Base-by-base conservation (phyloP, 1,284 basidiomycete genomes). In the Grifola frondosa region DNA sequence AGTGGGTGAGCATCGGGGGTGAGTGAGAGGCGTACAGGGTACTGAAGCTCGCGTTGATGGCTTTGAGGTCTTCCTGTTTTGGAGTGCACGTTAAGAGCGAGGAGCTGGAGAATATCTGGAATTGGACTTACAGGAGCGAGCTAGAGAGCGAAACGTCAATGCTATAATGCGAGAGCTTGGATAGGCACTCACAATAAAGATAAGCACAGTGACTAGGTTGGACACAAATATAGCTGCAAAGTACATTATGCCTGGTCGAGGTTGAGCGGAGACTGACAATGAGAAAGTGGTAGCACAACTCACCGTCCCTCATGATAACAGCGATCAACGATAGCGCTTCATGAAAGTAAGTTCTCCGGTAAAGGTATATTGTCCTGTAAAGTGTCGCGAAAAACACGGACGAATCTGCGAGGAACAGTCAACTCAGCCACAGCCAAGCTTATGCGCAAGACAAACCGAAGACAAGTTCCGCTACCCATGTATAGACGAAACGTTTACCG, bases 1-100 rank as follows among this genome's bases (percentile, higher is more conserved):
- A 2, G 7, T 33, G 6, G 22, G 26, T n/a, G 24, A 36, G 17
- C 22, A 37, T 11, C 16, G 19, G n/a, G 13, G 16, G 30, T 17
- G 11, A 6, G 4, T 7, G 20, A 23, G 19, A 7, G 17, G 16
- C 54, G 6, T 35, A 56, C 56, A 58, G 30, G 11, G 54, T 60
- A 39, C 58, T 58, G 49, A 60, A 60, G 22, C 54, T 57, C 3
- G 58, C 58, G 32, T 58, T 60, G 40, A 60, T 55, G 36, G 50
- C 58, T 38, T 60, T 60, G 17, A 60, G 45, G 43, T 58, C 56
- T 30, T 44, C 36, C 58, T 60, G 42, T 20, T 31, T 26, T 11
- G 30, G 16, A 21, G 28, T 16, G 36, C 41, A 42, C 31, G 42
- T 40, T 22, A 24, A n/a, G n/a, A n/a, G n/a, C n/a, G n/a, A n/a